These are phyloP conservation scores for Colletotrichum caudatum DNA, from an alignment of 2,329 filamentous ascomycete species.

Conservation along the genomic window DNA sequence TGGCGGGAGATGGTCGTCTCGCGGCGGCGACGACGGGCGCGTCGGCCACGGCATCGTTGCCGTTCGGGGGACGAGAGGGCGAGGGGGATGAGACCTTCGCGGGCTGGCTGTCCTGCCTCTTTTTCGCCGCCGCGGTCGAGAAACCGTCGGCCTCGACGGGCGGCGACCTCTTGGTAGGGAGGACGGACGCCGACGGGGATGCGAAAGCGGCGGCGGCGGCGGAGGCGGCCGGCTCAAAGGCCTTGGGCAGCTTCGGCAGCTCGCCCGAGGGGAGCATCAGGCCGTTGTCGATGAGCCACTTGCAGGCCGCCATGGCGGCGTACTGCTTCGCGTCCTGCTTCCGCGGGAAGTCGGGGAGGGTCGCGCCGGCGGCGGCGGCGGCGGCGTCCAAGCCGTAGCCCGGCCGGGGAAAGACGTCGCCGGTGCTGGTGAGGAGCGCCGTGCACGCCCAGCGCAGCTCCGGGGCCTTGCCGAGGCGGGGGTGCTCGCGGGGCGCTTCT, in stretches of 20 bases:
- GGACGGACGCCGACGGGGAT: background rate
- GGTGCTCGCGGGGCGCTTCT: conserved; percentile 33
- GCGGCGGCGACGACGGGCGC: background rate
- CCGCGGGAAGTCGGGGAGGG: conserved; percentile 29
- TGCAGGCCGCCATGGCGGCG: conserved; percentile 62
- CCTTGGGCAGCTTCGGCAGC: conserved; percentile 42
- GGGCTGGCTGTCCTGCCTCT: conserved; percentile 1
- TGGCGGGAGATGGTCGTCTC: background rate
- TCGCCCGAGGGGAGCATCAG: conserved; percentile 47
- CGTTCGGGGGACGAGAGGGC: background rate
- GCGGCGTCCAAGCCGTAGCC: conserved; percentile 48
- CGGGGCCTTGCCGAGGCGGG: conserved; percentile 28
- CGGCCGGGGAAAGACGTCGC: conserved; percentile 29
- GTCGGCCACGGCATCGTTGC: background rate
- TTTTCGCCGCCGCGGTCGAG: background rate
- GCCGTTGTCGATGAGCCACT: conserved; percentile 53
- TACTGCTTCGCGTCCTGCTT: conserved; percentile 62
- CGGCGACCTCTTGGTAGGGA: conserved; percentile 11
- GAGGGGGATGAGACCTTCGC: background rate
- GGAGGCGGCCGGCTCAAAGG: conserved; percentile 8
- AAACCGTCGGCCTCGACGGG: background rate
- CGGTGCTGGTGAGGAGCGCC: conserved; percentile 23
- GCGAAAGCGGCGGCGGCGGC: background rate
- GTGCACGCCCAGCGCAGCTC: conserved; percentile 38
- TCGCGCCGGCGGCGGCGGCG: conserved; percentile 30